Percentiles rank a stretch among this genome's conserved stretches.
Conservation (phyloP, 169 alveolate genomes). For the Plasmodium yoelii region DNA sequence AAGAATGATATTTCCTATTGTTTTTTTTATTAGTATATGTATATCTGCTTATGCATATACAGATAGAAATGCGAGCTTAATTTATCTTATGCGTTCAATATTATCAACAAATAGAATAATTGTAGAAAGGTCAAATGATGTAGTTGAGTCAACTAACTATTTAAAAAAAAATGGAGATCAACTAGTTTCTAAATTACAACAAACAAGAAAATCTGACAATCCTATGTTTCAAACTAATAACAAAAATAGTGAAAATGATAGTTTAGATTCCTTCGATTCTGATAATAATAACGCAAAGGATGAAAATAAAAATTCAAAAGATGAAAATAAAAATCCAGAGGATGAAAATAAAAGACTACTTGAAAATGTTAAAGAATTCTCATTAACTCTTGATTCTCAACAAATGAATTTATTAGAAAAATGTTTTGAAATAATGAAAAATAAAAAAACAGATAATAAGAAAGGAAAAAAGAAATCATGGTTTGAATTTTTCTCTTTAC, state of each 20-base stretch:
- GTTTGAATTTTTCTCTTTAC: conserved; percentile 69
- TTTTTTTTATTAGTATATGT: conserved; percentile 68
- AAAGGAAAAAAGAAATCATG: conserved; percentile 60
- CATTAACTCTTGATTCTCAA: conserved; percentile 71
- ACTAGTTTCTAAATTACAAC: conserved; percentile 55
- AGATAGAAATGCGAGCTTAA: conserved; percentile 62
- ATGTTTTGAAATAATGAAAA: conserved; percentile 65
- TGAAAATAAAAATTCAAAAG: conserved; percentile 34
- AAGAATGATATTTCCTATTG: conserved; percentile 63
- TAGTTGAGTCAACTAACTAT: conserved; percentile 54
- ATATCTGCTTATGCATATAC: conserved; percentile 58
- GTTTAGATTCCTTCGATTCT: conserved; percentile 11
- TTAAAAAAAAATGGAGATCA: conserved; percentile 64
- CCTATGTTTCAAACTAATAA: neutral
- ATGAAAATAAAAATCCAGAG: conserved; percentile 14
- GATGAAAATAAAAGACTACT: conserved; percentile 3
- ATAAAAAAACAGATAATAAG: conserved; percentile 27
- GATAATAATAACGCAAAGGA: conserved; percentile 38
- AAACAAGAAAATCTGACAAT: conserved; percentile 21
- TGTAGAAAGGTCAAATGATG: conserved; percentile 70
- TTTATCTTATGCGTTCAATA: conserved; percentile 69
- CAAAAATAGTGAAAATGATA: conserved; percentile 1
- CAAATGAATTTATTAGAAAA: conserved; percentile 67
- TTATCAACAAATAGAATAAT: conserved; percentile 63
- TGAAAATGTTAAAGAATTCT: conserved; percentile 37